phyloP scores from a whole-genome alignment of 2,329 filamentous ascomycete genomes.

The Paraphoma sp. region DNA sequence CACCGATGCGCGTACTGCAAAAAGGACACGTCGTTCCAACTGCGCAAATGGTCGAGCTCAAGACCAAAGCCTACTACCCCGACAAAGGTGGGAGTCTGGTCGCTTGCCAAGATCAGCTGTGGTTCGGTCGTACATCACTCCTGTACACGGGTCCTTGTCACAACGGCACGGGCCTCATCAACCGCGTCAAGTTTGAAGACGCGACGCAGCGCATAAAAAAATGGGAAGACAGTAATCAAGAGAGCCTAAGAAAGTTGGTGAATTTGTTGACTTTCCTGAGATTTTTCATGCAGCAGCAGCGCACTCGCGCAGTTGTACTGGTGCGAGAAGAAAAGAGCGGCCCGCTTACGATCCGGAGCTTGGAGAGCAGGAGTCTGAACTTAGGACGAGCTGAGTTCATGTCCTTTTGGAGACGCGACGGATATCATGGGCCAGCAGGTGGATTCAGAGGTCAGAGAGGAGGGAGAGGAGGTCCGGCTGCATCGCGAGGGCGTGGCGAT shows the following conservation, averaged over 20 bases:
- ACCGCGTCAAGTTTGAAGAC: slow-evolving; percentile 21
- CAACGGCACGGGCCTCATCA: slow-evolving; percentile 14
- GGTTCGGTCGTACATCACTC: slow-evolving; percentile 39
- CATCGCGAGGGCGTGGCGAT: not conserved
- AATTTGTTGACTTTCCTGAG: slow-evolving; percentile 22
- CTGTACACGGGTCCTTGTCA: slow-evolving; percentile 30
- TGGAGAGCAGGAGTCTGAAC: slow-evolving; percentile 16
- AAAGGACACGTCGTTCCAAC: slow-evolving; percentile 31
- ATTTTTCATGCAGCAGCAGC: not conserved
- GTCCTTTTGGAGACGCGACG: slow-evolving; percentile 18
- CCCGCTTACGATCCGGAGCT: slow-evolving; percentile 20
- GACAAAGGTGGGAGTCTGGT: slow-evolving; percentile 7
- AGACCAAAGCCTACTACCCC: slow-evolving; percentile 24
- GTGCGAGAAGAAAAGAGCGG: slow-evolving; percentile 24
- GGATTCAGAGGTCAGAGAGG: not conserved
- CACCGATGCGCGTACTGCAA: slow-evolving; percentile 29
- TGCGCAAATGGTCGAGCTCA: slow-evolving; percentile 33
- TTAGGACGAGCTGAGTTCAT: slow-evolving; percentile 19
- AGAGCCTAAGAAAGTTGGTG: slow-evolving; percentile 28
- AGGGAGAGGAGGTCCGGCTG: not conserved
- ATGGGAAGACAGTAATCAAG: slow-evolving; percentile 33
- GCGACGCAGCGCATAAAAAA: slow-evolving; percentile 18
- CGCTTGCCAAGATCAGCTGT: slow-evolving; percentile 35
- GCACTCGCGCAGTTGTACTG: slow-evolving; percentile 16
- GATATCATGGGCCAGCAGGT: not conserved